Evolutionary conservation across 495 filamentous ascomycete species (phyloP).

Genomic region (Halenospora varia): DNA sequence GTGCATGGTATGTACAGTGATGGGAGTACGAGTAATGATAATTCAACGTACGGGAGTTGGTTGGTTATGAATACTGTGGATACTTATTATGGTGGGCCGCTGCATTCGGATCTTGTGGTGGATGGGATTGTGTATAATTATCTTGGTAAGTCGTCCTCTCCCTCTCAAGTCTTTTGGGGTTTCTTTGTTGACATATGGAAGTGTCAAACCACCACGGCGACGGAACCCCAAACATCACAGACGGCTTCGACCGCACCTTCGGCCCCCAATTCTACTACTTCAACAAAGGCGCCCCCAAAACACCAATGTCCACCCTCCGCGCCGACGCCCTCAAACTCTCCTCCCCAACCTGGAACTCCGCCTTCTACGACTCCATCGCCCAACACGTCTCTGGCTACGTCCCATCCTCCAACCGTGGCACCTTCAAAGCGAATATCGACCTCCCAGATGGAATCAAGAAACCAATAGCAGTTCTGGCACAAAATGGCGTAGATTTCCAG

Average conservation of each 20-base stretch:
- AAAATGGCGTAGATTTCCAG: slow-evolving; percentile 49
- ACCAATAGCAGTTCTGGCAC: slow-evolving; percentile 48
- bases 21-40: slow-evolving; percentile 43
- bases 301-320: slow-evolving; percentile 37
- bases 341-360: slow-evolving; percentile 44
- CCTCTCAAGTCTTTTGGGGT: background rate
- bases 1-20: slow-evolving; percentile 53
- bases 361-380: slow-evolving; percentile 55
- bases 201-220: slow-evolving; percentile 55
- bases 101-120: slow-evolving; percentile 53
- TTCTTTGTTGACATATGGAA: slow-evolving; percentile 26
- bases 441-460: slow-evolving; percentile 41
- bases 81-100: slow-evolving; percentile 54
- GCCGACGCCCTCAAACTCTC: slow-evolving; percentile 44
- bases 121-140: slow-evolving; percentile 56
- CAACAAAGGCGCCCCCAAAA: slow-evolving; percentile 43
- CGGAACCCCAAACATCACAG: slow-evolving; percentile 52
- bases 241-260: slow-evolving; percentile 54
- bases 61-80: slow-evolving; percentile 56
- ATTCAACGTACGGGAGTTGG: slow-evolving; percentile 49
- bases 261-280: slow-evolving; percentile 56
- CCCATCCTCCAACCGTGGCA: slow-evolving; percentile 37
- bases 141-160: slow-evolving; percentile 14
- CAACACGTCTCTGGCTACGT: slow-evolving; percentile 49
- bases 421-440: slow-evolving; percentile 37